A percentile compares a stretch with the other conserved stretches of the same genome.
phyloP scores from a whole-genome alignment of 2,329 filamentous ascomycete species.

The Hymenoscyphus repandus region DNA sequence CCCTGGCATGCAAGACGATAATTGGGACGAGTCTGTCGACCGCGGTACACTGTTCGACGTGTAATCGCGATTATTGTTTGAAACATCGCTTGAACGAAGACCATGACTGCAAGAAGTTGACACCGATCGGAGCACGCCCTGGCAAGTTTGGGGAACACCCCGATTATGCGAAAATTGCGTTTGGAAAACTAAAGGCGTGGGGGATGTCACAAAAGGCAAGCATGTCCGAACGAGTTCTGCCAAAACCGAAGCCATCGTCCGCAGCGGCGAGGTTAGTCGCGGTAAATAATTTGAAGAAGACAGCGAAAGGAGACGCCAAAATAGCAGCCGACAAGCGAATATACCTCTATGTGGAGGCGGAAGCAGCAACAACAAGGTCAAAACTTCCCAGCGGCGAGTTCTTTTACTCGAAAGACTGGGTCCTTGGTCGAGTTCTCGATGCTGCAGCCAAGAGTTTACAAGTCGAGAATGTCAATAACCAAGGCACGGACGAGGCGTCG shows the following conservation, averaged over 20 bases:
- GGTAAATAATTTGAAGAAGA: constrained; percentile 74
- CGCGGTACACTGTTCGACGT: constrained; percentile 65
- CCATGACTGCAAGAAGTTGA: constrained; percentile 76
- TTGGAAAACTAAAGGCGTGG: constrained; percentile 77
- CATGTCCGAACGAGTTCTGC: constrained; percentile 42
- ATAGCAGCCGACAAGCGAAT: constrained; percentile 77
- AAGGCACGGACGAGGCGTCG: constrained; percentile 68
- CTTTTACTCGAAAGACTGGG: constrained; percentile 81
- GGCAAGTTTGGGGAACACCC: constrained; percentile 42
- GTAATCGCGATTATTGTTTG: constrained; percentile 71
- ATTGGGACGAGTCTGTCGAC: constrained; percentile 63
- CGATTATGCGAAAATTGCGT: constrained; percentile 66
- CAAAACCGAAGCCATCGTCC: constrained; percentile 58
- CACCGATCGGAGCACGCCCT: constrained; percentile 48
- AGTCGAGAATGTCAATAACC: constrained; percentile 80
- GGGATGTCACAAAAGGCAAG: constrained; percentile 66
- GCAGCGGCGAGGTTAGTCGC: constrained; percentile 62
- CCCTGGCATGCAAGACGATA: constrained; percentile 60
- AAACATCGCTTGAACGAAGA: constrained; percentile 74
- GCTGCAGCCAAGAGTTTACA: constrained; percentile 71
- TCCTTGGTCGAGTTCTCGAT: constrained; percentile 77
- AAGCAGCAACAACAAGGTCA: constrained; percentile 75
- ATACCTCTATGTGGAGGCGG: constrained; percentile 86
- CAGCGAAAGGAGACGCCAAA: constrained; percentile 84
- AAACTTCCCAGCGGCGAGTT: constrained; percentile 80